Base-by-base conservation (phyloP, 2,329 filamentous ascomycete genomes). In the Colletotrichum melonis region DNA sequence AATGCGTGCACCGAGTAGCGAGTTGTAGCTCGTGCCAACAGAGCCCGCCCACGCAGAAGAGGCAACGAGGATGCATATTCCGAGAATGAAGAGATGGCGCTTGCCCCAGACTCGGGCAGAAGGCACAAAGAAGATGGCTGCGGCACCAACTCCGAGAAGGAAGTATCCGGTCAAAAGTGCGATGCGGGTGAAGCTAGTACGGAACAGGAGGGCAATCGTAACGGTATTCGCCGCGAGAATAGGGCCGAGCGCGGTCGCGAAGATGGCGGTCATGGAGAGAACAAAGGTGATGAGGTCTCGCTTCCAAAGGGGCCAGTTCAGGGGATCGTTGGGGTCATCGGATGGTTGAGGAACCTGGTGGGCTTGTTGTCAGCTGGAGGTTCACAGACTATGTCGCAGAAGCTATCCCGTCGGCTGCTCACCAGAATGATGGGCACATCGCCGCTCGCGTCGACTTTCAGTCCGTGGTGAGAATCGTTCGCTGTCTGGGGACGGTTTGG, bases 91-190 rank as follows among this genome's bases (percentile, higher is more conserved):
- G 19, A 95, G 85, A 84, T 98, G 96, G 54, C 95, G 89, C 83
- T 98, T 98, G 52, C 96, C 96, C 94, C 94, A 98, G 75, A 98
- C 92, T 70, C 95, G 91, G 24, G 94, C 95, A 1, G 93, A 94
- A 0, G 96, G 94, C 3, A 98, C 95, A 82, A 95, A 95, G 76
- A 98, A 87, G 81, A 97, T 91, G 63, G 94, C 95, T 1, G 93
- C 93, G 16, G 95, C 86, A 12, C 94, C 95, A 3, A 95, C 93
- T 24, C 95, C 96, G 32, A 95, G 89, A 24, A 98, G 88, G 81
- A 95, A 95, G 82, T 95, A 97, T 66, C 95, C 95, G 0, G 95
- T 98, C 54, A 98, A 85, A 14, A 97, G 86, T 3, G 95, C 95
- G 71, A 95, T 91, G 56, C 92, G 86, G n/a, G 92, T 93, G 78